phyloP scores from a whole-genome alignment of 208 protist genomes.

The Leishmania gerbilli region DNA sequence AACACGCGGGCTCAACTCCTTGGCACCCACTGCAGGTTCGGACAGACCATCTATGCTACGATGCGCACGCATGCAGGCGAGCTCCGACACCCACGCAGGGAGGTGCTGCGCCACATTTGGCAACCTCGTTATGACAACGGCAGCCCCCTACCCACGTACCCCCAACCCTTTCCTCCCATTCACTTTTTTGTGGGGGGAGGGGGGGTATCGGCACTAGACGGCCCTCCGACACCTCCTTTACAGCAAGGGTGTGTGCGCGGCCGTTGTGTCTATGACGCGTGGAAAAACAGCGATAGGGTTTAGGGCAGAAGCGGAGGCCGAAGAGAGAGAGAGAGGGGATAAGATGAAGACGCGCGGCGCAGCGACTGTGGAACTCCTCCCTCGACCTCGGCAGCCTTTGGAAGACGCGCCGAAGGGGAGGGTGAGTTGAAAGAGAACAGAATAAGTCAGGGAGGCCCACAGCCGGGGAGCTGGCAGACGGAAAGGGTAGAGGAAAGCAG shows the following conservation, averaged over 20 bases:
- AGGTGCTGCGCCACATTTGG: neutral
- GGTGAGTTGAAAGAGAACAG: neutral
- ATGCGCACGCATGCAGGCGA: neutral
- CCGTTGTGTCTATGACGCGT: neutral
- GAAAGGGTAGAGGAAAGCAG: conserved; percentile 3
- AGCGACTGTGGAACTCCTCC: neutral
- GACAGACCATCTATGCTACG: neutral
- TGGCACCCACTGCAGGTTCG: neutral
- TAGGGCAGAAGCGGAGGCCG: neutral
- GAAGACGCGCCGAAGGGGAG: neutral
- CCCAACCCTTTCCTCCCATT: neutral
- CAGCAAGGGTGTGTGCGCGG: neutral
- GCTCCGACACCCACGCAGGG: neutral
- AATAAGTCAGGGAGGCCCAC: neutral
- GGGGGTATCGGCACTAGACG: neutral
- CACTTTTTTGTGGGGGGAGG: neutral
- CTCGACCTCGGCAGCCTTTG: neutral
- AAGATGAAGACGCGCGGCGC: no score
- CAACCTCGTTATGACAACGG: neutral
- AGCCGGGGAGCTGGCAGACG: no score
- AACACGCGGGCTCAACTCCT: neutral
- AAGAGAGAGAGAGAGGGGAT: neutral
- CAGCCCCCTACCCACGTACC: neutral
- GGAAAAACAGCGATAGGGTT: neutral
- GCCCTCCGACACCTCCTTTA: neutral